These are phyloP conservation scores for Cordyceps farinosa DNA, from an alignment of 2,329 filamentous ascomycete genomes.

Conservation along the genomic window DNA sequence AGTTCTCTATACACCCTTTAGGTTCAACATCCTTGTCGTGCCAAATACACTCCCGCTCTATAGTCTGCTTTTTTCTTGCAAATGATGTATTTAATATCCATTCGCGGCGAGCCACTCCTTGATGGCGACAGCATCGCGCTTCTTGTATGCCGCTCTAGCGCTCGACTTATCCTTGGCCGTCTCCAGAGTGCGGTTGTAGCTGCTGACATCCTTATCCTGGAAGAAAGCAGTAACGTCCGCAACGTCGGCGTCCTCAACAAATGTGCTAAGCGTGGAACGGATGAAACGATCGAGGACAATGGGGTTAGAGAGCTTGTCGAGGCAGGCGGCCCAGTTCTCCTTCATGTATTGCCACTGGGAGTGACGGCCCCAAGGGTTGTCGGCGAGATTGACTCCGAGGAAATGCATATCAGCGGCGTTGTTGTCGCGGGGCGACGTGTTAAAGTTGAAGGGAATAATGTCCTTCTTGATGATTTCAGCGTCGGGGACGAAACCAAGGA, in stretches of 20 bases:
- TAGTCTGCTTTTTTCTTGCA: background rate
- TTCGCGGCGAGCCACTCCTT: slow-evolving; percentile 72
- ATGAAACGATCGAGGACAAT: slow-evolving; percentile 89
- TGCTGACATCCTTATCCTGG: slow-evolving; percentile 75
- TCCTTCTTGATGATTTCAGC: slow-evolving; percentile 60
- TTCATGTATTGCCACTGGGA: slow-evolving; percentile 84
- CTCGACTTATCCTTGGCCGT: slow-evolving; percentile 84
- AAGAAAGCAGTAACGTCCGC: slow-evolving; percentile 84
- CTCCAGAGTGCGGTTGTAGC: slow-evolving; percentile 80
- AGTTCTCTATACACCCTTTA: background rate
- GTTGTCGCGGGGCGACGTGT: slow-evolving; percentile 60
- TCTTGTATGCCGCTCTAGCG: slow-evolving; percentile 76
- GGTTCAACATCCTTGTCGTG: background rate
- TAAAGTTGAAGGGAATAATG: slow-evolving; percentile 76
- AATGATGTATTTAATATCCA: slow-evolving; percentile 35
- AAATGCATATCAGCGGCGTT: slow-evolving; percentile 84
- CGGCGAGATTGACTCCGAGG: slow-evolving; percentile 67
- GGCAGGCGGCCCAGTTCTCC: slow-evolving; percentile 72
- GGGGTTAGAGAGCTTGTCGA: slow-evolving; percentile 72
- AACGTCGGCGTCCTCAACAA: slow-evolving; percentile 65
- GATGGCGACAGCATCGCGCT: slow-evolving; percentile 68
- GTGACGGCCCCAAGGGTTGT: slow-evolving; percentile 68
- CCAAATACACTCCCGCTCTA: background rate
- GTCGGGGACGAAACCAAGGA: slow-evolving; percentile 72
- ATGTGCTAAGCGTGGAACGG: slow-evolving; percentile 72